A percentile compares a stretch with the other conserved stretches of the same genome.
Evolutionary conservation across 441 rosid genomes (phyloP).

Genomic region (Erodium chrysanthum): DNA sequence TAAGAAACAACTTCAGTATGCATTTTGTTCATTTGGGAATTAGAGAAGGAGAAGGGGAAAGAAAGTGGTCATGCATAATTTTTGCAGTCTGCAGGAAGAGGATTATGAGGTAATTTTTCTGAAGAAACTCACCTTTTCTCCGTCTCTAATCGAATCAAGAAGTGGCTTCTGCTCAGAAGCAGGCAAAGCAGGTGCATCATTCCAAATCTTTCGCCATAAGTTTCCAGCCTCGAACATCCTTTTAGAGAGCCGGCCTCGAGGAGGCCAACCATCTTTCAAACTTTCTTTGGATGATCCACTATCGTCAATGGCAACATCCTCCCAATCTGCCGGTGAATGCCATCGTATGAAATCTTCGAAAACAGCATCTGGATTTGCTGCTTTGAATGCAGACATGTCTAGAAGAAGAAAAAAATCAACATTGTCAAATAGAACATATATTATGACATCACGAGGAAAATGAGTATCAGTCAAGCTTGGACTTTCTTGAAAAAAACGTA

Average conservation of each 20-base stretch:
- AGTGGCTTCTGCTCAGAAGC: constrained; percentile 82
- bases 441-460: background rate
- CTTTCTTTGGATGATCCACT: constrained; percentile 30
- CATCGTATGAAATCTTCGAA: constrained; percentile 97
- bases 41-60: background rate
- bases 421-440: background rate
- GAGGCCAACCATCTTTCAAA: constrained; percentile 69
- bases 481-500: background rate
- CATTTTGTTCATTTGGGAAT: too few relatives aligned
- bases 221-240: constrained; percentile 93
- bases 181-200: constrained; percentile 68
- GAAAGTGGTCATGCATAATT: background rate
- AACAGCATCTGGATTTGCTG: constrained; percentile 85
- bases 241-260: constrained; percentile 69
- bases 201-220: constrained; percentile 86
- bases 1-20: too few relatives aligned
- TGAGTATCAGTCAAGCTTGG: background rate
- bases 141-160: constrained; percentile 81
- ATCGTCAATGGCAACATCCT: constrained; percentile 30
- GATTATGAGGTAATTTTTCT: background rate
- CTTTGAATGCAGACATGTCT: constrained; percentile 99
- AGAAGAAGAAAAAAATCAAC: background rate
- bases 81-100: background rate
- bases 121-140: constrained; percentile 66
- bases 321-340: constrained; percentile 99